Evolutionary conservation across 768 basidiomycete species (phyloP).

Genomic region (Tubosaeta sp.): DNA sequence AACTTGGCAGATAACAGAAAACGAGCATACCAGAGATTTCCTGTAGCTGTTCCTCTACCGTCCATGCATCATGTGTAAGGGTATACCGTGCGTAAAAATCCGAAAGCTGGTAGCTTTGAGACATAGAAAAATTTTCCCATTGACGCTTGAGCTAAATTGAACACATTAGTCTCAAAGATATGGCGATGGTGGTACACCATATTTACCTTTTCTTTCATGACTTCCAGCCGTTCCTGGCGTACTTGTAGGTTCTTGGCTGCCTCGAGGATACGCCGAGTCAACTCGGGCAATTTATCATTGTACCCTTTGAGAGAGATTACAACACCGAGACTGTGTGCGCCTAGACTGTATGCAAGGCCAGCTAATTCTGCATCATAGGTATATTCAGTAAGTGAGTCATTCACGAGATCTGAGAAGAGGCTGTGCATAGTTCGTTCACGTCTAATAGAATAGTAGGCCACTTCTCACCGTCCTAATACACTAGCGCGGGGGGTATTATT

Average conservation of each 20-base stretch:
- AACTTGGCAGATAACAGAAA: not conserved
- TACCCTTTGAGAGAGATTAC: constrained; percentile 74
- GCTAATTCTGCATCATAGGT: constrained; percentile 92
- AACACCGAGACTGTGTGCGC: constrained; percentile 60
- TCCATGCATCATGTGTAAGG: constrained; percentile 69
- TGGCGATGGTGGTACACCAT: constrained; percentile 9
- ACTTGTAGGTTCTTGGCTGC: constrained; percentile 62
- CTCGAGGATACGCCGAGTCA: constrained; percentile 68
- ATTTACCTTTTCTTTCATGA: constrained; percentile 80
- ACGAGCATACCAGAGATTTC: constrained; percentile 64
- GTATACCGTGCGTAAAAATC: constrained; percentile 73
- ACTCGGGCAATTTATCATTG: constrained; percentile 82
- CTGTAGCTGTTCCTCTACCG: constrained; percentile 67
- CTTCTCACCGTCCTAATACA: constrained; percentile 64
- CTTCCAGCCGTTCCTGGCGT: constrained; percentile 64
- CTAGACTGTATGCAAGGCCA: constrained; percentile 72
- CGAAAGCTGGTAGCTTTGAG: constrained; percentile 75
- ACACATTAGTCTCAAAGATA: not conserved
- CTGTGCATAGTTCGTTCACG: constrained; percentile 32
- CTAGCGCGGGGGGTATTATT: constrained; percentile 62
- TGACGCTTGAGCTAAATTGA: constrained; percentile 59
- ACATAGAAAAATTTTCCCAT: constrained; percentile 85
- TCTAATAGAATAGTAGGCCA: not conserved
- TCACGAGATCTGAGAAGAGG: constrained; percentile 79
- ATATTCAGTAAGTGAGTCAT: constrained; percentile 86